Conservation (phyloP, 1,139 yeast genomes). For the Saccharomyces hybrid region DNA sequence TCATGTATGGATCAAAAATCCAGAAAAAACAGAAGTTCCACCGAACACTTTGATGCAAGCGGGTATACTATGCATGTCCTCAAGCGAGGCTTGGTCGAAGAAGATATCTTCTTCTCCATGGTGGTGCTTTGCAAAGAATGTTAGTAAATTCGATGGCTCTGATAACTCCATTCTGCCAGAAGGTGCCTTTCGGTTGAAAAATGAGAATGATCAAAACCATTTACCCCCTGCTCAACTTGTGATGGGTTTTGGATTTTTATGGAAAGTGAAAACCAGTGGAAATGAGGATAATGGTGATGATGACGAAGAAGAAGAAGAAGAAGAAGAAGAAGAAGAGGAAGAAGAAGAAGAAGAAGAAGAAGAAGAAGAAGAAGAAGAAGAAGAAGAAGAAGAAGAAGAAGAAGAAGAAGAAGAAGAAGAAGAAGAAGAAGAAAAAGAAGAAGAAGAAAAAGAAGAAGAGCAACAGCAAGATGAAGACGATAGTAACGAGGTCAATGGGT, state of each 20-base stretch:
- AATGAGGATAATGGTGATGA: slow-evolving; percentile 16
- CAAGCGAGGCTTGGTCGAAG: slow-evolving; percentile 85
- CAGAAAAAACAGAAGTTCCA: slow-evolving; percentile 44
- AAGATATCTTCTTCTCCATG: slow-evolving; percentile 78
- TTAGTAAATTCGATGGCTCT: slow-evolving; percentile 55
- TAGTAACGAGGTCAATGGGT: slow-evolving; percentile 3
- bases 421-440: slow-evolving; percentile 6
- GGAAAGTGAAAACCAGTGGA: slow-evolving; percentile 43
- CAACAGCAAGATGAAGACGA: too few species aligned
- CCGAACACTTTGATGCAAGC: slow-evolving; percentile 89
- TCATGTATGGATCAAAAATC: slow-evolving; percentile 75
- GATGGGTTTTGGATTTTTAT: slow-evolving; percentile 82
- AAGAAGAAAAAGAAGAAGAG: slow-evolving; percentile 4
- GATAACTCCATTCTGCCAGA: slow-evolving; percentile 58
- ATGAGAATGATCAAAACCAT: slow-evolving; percentile 46
- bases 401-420: slow-evolving; percentile 6
- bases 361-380: slow-evolving; percentile 6
- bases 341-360: slow-evolving; percentile 6
- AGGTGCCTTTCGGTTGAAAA: slow-evolving; percentile 54
- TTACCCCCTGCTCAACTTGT: slow-evolving; percentile 79
- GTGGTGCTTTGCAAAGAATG: slow-evolving; percentile 61
- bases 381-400: slow-evolving; percentile 5
- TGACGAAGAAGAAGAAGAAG: slow-evolving; percentile 9
- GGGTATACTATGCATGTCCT: slow-evolving; percentile 73
- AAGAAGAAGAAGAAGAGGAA: slow-evolving; percentile 6